A percentile compares a stretch with the other conserved stretches of the same genome.
Conservation (phyloP, 495 filamentous ascomycete species). For the Annulohypoxylon bovei region DNA sequence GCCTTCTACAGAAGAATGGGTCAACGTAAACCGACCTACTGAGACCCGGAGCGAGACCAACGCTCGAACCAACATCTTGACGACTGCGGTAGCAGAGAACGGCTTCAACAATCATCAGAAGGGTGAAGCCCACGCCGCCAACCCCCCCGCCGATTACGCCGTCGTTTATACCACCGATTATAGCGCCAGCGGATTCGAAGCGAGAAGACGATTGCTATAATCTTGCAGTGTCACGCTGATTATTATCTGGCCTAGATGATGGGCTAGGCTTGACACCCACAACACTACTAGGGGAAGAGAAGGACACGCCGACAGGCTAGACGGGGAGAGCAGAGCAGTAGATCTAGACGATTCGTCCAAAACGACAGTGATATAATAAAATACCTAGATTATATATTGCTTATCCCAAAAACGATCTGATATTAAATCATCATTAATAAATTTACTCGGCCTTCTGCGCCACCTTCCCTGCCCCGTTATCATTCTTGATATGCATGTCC, state of each 20-base stretch:
- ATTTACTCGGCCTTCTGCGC: conserved; percentile 18
- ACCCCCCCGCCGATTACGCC: too few species aligned
- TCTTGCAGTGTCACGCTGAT: conserved; percentile 11
- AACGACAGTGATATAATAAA: conserved; percentile 19
- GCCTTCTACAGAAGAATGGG: background rate
- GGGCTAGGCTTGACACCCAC: conserved; percentile 4
- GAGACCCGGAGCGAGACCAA: background rate
- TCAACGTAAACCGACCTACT: background rate
- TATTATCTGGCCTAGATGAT: background rate
- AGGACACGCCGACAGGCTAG: conserved; percentile 2
- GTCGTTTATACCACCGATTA: too few species aligned
- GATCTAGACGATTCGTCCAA: conserved; percentile 18
- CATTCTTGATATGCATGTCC: conserved; percentile 27
- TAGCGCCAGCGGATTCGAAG: too few species aligned
- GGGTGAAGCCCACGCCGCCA: too few species aligned
- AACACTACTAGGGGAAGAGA: conserved; percentile 12
- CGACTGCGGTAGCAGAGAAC: too few species aligned
- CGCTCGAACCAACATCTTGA: background rate
- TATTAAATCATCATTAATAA: conserved; percentile 18
- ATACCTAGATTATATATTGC: conserved; percentile 2
- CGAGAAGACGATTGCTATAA: too few species aligned
- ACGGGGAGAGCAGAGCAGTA: background rate
- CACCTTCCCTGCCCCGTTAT: conserved; percentile 11
- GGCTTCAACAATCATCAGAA: too few species aligned
- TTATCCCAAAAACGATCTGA: conserved; percentile 6